Percentiles rank a stretch among this genome's conserved stretches.
Conservation (phyloP, 2,329 filamentous ascomycete species). For the Stromatinia cepivora region DNA sequence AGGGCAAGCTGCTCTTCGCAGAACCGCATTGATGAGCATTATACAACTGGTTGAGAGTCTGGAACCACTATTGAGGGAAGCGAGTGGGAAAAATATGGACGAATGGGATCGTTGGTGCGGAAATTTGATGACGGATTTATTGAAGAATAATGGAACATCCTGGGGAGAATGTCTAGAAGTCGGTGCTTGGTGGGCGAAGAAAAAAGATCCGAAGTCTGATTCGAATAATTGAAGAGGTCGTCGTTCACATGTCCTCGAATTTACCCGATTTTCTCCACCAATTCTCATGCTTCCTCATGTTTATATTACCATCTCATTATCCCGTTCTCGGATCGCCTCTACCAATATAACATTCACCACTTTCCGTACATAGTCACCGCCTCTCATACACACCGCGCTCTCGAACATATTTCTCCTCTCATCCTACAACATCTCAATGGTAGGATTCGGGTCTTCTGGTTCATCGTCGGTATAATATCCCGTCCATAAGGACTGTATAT, state of each 20-base stretch:
- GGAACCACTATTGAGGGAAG: constrained; percentile 78
- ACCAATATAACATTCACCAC: background rate
- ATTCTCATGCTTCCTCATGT: background rate
- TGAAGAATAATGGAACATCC: constrained; percentile 74
- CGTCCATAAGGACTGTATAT: background rate
- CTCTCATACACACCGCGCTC: background rate
- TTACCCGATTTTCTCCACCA: background rate
- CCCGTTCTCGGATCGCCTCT: background rate
- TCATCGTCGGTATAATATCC: background rate
- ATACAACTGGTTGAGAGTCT: constrained; percentile 82
- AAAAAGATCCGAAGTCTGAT: constrained; percentile 60
- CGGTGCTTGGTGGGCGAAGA: constrained; percentile 87
- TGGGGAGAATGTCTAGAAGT: constrained; percentile 85
- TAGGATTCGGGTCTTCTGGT: background rate
- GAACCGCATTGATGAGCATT: constrained; percentile 78
- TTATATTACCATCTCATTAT: background rate
- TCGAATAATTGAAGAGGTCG: constrained; percentile 4
- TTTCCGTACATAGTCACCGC: background rate
- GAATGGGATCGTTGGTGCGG: constrained; percentile 92
- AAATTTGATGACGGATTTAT: constrained; percentile 80
- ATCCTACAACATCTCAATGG: background rate
- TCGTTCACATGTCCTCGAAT: background rate
- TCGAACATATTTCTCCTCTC: background rate
- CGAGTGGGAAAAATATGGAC: constrained; percentile 82
- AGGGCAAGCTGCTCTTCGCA: constrained; percentile 71